Conservation (phyloP, 306 rosid species). For the Malus sieversii region DNA sequence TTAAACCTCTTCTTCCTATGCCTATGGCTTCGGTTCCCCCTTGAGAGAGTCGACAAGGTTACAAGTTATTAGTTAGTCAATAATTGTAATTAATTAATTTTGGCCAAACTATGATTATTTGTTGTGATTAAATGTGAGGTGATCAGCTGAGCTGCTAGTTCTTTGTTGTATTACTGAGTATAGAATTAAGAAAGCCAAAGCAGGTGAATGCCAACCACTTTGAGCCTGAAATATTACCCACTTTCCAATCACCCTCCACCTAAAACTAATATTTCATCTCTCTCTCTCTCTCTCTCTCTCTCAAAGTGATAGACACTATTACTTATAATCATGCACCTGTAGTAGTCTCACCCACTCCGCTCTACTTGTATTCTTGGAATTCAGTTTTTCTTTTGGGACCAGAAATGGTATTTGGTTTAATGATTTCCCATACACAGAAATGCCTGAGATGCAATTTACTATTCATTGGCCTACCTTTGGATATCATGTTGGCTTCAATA, state of each 20-base stretch:
- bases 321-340: conserved; percentile 1
- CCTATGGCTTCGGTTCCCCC: too few relatives aligned
- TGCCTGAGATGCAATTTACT: too few relatives aligned
- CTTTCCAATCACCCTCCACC: conserved; percentile 28
- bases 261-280: conserved; percentile 7
- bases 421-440: background rate
- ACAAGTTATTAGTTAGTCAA: too few relatives aligned
- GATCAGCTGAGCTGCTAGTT: too few relatives aligned
- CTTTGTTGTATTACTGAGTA: conserved; percentile 6
- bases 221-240: conserved; percentile 25
- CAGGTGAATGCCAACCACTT: conserved; percentile 29
- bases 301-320: background rate
- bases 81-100: too few relatives aligned
- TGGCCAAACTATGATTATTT: too few relatives aligned
- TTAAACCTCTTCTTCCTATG: too few relatives aligned
- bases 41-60: too few relatives aligned
- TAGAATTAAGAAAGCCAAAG: background rate
- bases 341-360: too few relatives aligned
- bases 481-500: background rate
- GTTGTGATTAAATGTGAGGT: too few relatives aligned
- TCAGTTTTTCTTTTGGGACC: background rate
- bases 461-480: background rate
- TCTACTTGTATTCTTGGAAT: too few relatives aligned
- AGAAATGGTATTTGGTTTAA: background rate
- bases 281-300: background rate